Evolutionary conservation across 768 basidiomycete genomes (phyloP), one percentile per base, ranked within the genome.

Genomic region (Gelatoporia subvermispora): DNA sequence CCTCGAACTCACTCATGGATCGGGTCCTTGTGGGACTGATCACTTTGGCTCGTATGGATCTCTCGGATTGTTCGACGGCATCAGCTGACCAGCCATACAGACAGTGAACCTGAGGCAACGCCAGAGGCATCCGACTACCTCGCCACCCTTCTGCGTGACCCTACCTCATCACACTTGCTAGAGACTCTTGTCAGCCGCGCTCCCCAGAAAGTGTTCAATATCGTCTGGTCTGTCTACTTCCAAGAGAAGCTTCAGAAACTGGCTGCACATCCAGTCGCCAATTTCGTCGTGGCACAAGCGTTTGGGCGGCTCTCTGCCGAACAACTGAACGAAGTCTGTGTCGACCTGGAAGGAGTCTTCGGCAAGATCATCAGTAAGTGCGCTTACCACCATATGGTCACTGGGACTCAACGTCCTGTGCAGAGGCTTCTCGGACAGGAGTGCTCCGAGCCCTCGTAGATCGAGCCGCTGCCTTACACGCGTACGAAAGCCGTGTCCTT

Each of bases 221-320:
- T 73, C 0, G 60, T 96, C 4, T 98, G 95, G 95, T 59, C 68
- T 2, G 75, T 76, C 0, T 94, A 96, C 67, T 85, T 98, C 62
- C 65, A 69, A 38, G 82, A 81, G n/a, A 82, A 84, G 53, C 70
- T 96, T 34, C 66, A 75, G 3, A 78, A 85, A 48, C 71, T 96
- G 23, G 83, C 87, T 16, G 71, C 76, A 17, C 95, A 99, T 65
- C 92, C 94, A 2, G 88, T 94, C 2, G 93, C 90, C 11, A 99
- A 98, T 61, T 99, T 93, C 58, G 93, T 97, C 18, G 73, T 93
- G 4, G 86, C 93, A 0, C 85, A 82, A 63, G 88, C 85, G 0
- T 55, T 94, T 22, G 79, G 80, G 43, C 73, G 89, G 40, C 63
- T 83, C 11, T 70, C 76, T n/a, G 70, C 66, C 16, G 66, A 68